Evolutionary conservation across 108 stramenopile genomes (phyloP), one percentile per base, ranked within the genome.

Genomic region (Stephanodiscus minutulus): DNA sequence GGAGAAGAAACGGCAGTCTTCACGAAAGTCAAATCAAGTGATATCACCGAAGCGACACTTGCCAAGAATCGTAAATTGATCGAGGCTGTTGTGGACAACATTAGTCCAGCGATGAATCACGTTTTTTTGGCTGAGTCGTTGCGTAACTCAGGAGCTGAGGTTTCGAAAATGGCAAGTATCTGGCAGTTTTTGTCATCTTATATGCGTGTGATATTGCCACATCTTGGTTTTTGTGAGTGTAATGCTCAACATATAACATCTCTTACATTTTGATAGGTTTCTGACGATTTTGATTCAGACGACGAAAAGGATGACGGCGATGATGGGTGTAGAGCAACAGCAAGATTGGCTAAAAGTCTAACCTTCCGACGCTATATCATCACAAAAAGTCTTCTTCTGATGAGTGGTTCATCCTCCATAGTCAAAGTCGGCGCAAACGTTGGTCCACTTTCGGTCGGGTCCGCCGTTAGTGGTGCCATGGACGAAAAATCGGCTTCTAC

Each of bases 321-420:
- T 15, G 47, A 52, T 20, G 35, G 29, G 8, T 33, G 12, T 57
- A 59, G 35, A 27, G 56, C 66, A n/a, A 27, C 21, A 20, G 56
- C 66, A 44, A 50, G 73, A 54, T 57, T 79, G 17, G 25, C 59
- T 27, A 36, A 36, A n/a, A 58, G 73, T 41, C 31, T 73, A 56
- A 11, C 43, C 24, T 79, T 79, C 43, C 72, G 77, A 44, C 72
- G 72, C 29, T 79, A 68, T 48, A 37, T 79, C 33, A 27, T 79
- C 35, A 73, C 72, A 21, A 79, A 79, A 39, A 48, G 58, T 21
- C 53, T 79, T 15, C 62, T 68, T 4, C 52, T 74, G 33, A 25
- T 73, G 27, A 47, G 66, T 29, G 66, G 77, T 6, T 25, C 50
- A 52, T 59, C 33, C 43, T 41, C 11, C 44, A 43, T 61, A 18